phyloP scores from a whole-genome alignment of 768 basidiomycete species.

The Pleurotus giganteus region DNA sequence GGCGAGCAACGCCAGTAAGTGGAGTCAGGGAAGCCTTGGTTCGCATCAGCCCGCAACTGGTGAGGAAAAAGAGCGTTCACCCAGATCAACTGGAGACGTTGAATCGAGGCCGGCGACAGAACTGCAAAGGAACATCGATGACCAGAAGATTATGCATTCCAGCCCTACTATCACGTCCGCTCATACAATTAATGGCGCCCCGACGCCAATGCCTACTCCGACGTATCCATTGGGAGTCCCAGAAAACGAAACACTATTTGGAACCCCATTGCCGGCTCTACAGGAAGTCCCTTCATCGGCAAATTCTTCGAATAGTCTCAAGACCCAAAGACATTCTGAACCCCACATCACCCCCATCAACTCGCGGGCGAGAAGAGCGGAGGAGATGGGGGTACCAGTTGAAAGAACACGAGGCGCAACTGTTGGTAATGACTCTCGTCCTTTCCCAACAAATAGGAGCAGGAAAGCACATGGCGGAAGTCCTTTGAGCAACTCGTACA shows the following conservation, averaged over 20 bases:
- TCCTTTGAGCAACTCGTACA: constrained; percentile 2
- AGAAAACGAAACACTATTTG: no score
- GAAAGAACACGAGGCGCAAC: not conserved
- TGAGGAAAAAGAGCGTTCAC: no score
- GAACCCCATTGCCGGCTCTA: no score
- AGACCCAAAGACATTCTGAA: not conserved
- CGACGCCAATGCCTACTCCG: not conserved
- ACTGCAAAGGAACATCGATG: no score
- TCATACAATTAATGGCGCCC: not conserved
- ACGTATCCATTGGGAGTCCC: no score
- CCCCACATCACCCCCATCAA: not conserved
- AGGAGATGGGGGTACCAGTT: not conserved
- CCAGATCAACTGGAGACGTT: no score
- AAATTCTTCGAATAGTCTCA: not conserved
- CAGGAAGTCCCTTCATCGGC: no score
- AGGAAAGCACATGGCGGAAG: not conserved
- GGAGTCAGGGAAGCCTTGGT: not conserved
- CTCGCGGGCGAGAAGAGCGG: not conserved
- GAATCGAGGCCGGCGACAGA: not conserved
- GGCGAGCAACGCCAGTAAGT: not conserved
- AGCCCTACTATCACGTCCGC: no score
- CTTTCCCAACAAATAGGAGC: not conserved
- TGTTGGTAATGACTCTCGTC: constrained; percentile 3
- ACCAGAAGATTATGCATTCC: no score
- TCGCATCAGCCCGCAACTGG: not conserved